Evolutionary conservation across 1,284 basidiomycete species (phyloP).

Genomic region (Tylopilus microsporus): DNA sequence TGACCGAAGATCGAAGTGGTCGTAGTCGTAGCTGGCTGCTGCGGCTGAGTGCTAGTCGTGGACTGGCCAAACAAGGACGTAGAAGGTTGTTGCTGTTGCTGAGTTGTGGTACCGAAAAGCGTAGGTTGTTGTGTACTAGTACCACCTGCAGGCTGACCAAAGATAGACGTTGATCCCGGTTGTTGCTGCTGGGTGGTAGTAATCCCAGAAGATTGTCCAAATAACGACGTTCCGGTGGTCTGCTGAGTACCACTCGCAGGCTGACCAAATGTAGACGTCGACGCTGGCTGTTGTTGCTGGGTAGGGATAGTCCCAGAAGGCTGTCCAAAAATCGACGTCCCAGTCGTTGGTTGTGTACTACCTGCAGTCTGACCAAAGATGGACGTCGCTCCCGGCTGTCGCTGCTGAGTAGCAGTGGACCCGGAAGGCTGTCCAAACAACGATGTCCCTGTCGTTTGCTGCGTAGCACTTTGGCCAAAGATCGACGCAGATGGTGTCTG

Average conservation of each 20-base stretch:
- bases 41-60: slow-evolving; percentile 12
- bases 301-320: slow-evolving; percentile 12
- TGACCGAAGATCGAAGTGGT: slow-evolving; percentile 34
- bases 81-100: slow-evolving; percentile 14
- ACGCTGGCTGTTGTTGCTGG: slow-evolving; percentile 11
- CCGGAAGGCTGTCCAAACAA: neutral
- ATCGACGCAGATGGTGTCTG: slow-evolving; percentile 13
- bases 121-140: slow-evolving; percentile 11
- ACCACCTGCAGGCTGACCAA: slow-evolving; percentile 19
- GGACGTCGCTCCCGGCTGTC: slow-evolving; percentile 12
- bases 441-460: slow-evolving; percentile 2
- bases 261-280: slow-evolving; percentile 31
- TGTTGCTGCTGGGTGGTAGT: slow-evolving; percentile 6
- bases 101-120: slow-evolving; percentile 19
- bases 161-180: slow-evolving; percentile 15
- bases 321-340: slow-evolving; percentile 26
- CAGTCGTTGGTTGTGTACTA: slow-evolving; percentile 29
- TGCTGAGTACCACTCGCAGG: slow-evolving; percentile 15
- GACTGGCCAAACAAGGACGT: slow-evolving; percentile 23
- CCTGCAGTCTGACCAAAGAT: slow-evolving; percentile 14
- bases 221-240: neutral
- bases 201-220: neutral
- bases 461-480: slow-evolving; percentile 29
- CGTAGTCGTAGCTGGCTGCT: slow-evolving; percentile 16
- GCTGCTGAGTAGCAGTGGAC: neutral